Base-by-base conservation (phyloP, 2,329 filamentous ascomycete genomes). In the Rhinocladiella similis region DNA sequence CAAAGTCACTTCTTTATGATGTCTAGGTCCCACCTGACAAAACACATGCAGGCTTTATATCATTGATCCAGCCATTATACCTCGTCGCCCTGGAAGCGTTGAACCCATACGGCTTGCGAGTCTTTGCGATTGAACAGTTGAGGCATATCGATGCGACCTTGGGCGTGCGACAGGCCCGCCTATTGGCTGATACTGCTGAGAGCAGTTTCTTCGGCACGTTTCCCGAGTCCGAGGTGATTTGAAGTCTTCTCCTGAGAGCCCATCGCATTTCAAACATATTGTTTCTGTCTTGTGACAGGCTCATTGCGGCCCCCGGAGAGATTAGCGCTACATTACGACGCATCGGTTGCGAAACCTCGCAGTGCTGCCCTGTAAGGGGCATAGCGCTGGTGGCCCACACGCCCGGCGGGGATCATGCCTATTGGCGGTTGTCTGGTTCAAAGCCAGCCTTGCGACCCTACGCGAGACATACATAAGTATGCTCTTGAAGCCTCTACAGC, bases 211-310 rank as follows among this genome's bases (percentile, higher is more conserved):
- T 18, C 29, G 19, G 14, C 14, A 33, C 19, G 22, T 18, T 27
- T 3, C 16, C 42, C 39, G 39, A 42, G 39, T 13, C 39, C 29
- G 29, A 7, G 5, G 29, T 33, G 29, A 33, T 33, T 33, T 33
- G 29, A 33, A 33, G 3, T 12, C 29, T 12, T 12, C 10, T 12
- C 10, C 10, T 33, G 10, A 33, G 29, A 33, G 29, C 10, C 29
- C 6, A 10, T 33, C 29, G 29, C 10, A 3, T 33, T 10, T 12
- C 29, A 12, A 33, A 12, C 10, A 9, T 33, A 33, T 48, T 49
- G 42, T 22, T 56, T 47, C 48, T 56, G 22, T 48, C 54, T 48
- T 56, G 54, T 35, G 50, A 38, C 14, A 36, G 49, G 48, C 48
- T 13, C 48, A 48, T 48, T 52, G 42, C 41, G n/a, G 9, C 29